Conservation (phyloP, 345 rosid species). For the Euphorbia lathyris region DNA sequence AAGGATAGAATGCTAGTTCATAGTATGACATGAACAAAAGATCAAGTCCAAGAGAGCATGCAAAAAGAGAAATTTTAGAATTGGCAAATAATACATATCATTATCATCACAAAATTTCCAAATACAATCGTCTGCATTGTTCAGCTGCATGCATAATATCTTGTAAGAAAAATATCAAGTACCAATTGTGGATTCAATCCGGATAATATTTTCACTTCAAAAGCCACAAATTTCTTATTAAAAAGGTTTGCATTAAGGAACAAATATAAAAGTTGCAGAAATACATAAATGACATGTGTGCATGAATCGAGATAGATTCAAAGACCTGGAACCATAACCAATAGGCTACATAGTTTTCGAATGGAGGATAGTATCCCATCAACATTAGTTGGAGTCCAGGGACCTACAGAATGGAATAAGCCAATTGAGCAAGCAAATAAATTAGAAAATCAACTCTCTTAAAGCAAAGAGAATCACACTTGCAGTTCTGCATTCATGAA, state of each 20-base stretch:
- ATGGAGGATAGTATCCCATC: constrained; percentile 54
- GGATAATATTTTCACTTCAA: neutral
- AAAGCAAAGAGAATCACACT: neutral
- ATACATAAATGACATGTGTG: constrained; percentile 3
- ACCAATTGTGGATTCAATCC: neutral
- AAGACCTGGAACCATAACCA: constrained; percentile 79
- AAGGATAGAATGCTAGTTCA: neutral
- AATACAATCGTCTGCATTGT: neutral
- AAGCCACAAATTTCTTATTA: neutral
- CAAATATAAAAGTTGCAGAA: neutral
- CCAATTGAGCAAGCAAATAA: constrained; percentile 13
- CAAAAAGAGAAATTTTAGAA: neutral
- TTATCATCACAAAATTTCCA: neutral
- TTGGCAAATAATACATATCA: neutral
- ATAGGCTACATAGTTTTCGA: constrained; percentile 69
- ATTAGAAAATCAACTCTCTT: neutral
- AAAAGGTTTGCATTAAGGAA: neutral
- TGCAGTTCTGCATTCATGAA: neutral
- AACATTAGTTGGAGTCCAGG: constrained; percentile 37
- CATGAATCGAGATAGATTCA: neutral
- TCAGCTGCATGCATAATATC: neutral
- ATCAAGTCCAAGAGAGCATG: neutral
- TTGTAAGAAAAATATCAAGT: neutral
- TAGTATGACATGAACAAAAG: neutral
- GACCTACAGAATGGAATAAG: constrained; percentile 38